A percentile compares a stretch with the other conserved stretches of the same genome.
Evolutionary conservation across 73 alveolate species (phyloP).

Genomic region (Durusdinium trenchii): DNA sequence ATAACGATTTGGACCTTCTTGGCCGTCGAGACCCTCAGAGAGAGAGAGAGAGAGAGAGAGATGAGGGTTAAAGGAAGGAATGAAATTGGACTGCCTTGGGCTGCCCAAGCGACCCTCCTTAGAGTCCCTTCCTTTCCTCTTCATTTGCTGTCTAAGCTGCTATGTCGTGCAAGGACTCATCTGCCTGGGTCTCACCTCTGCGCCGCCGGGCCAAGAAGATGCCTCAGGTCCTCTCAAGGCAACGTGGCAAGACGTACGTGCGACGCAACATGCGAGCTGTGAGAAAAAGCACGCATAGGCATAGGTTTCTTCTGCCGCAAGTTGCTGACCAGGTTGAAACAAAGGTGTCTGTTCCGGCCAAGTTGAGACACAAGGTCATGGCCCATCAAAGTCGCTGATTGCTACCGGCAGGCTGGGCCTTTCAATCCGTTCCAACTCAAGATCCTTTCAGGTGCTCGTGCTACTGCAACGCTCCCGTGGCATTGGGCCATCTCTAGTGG

Average conservation of each 20-base stretch:
- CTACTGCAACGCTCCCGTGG: slow-evolving; percentile 77
- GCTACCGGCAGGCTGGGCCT: background rate
- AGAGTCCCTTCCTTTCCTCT: background rate
- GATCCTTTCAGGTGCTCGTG: slow-evolving; percentile 31
- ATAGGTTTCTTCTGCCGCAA: background rate
- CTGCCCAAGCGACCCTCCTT: background rate
- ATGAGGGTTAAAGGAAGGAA: background rate
- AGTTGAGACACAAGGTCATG: slow-evolving; percentile 58
- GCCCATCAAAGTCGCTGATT: background rate
- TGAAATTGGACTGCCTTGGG: background rate
- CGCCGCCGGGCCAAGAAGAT: slow-evolving; percentile 70
- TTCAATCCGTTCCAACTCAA: background rate
- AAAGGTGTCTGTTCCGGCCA: slow-evolving; percentile 80
- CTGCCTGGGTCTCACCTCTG: slow-evolving; percentile 59
- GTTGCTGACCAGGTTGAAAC: slow-evolving; percentile 45
- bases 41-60: no score
- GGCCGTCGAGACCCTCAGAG: slow-evolving; percentile 49
- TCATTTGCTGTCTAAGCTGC: background rate
- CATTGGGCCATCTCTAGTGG: slow-evolving; percentile 61
- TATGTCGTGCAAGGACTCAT: slow-evolving; percentile 10
- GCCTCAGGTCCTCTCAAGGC: slow-evolving; percentile 65
- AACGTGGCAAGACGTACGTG: no score
- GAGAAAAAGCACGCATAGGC: no score
- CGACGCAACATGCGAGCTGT: no score
- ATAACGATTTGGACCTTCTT: slow-evolving; percentile 41